Evolutionary conservation across 805 yeast species (phyloP), one percentile per base, ranked within the genome.

Genomic region (Tetrapisispora arboricola): DNA sequence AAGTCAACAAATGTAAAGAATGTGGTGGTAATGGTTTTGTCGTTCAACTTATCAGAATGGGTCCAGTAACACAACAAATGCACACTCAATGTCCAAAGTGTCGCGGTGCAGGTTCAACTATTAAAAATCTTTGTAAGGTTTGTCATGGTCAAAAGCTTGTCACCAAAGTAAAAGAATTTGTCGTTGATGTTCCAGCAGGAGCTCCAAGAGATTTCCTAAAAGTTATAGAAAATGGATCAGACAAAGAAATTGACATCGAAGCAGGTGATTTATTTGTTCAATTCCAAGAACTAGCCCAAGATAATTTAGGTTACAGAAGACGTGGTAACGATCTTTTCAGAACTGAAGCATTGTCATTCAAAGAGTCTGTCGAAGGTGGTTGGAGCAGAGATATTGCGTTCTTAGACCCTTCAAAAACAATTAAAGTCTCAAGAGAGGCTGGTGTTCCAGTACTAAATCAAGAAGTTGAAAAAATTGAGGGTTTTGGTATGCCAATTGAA

Each of bases 11-110:
- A 26, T 92, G 98, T 68, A 48, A 60, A 1, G 65, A 64, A 38
- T 92, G 98, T 67, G 59, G 68, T 11, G 98, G 98, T 5, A 63
- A 65, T 20, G 98, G 98, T 21, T 68, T 80, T 18, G 61, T 74
- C 29, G 57, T 78, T 7, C 73, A 80, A 41, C 71, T 76, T 38
- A 69, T 81, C 44, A 94, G 88, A 58, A 63, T 90, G 49, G 96
- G 85, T 0, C 94, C 94, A 7, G 84, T 92, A 86, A 66, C 84
- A 46, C 97, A 92, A 62, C 83, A 80, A 46, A 71, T 88, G 50
- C 90, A 84, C 58, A 72, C 78, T 33, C 69, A 71, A 3, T 92
- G 98, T 71, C 86, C 82, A 40, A 64, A 66, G 39, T 92, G 98
- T 69, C 64, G 66, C 10, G 97, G 97, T 27, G 65, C 70, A 33